Conservation (phyloP, 345 rosid species). For the Stellera chamaejasme region DNA sequence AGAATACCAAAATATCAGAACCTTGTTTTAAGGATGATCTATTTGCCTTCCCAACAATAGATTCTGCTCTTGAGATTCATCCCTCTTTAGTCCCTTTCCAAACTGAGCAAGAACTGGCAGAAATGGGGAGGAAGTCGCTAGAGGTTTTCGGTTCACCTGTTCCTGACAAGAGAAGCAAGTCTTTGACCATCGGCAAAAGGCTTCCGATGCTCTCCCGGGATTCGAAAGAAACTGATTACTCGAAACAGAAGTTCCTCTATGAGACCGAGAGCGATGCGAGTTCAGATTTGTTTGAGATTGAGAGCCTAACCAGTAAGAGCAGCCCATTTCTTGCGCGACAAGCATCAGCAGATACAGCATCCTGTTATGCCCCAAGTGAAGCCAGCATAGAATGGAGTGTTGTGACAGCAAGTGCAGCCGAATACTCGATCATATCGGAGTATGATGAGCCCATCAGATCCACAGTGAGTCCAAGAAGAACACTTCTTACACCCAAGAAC, state of each 20-base stretch:
- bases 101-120: slow-evolving; percentile 18
- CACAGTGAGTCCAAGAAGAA: slow-evolving; percentile 21
- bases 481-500: slow-evolving; percentile 16
- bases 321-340: slow-evolving; percentile 50
- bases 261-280: slow-evolving; percentile 63
- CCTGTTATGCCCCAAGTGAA: slow-evolving; percentile 80
- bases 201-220: slow-evolving; percentile 45
- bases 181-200: slow-evolving; percentile 32
- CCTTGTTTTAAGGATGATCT: slow-evolving; percentile 13
- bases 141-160: slow-evolving; percentile 62
- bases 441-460: slow-evolving; percentile 26
- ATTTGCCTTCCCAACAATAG: slow-evolving; percentile 28
- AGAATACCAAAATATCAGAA: slow-evolving; percentile 9
- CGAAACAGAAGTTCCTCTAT: slow-evolving; percentile 21
- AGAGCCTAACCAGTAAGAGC: slow-evolving; percentile 60
- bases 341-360: slow-evolving; percentile 38
- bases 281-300: slow-evolving; percentile 84
- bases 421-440: slow-evolving; percentile 57
- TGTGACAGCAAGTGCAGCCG: slow-evolving; percentile 75
- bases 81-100: slow-evolving; percentile 12
- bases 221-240: slow-evolving; percentile 17
- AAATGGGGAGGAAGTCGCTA: slow-evolving; percentile 35
- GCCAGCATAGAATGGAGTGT: slow-evolving; percentile 91
- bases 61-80: slow-evolving; percentile 9
- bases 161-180: slow-evolving; percentile 21